A percentile compares a stretch with the other conserved stretches of the same genome.
These are phyloP conservation scores for Debaryomycetaceae sp. DNA, from an alignment of 1,139 yeast genomes.

Conservation along the genomic window DNA sequence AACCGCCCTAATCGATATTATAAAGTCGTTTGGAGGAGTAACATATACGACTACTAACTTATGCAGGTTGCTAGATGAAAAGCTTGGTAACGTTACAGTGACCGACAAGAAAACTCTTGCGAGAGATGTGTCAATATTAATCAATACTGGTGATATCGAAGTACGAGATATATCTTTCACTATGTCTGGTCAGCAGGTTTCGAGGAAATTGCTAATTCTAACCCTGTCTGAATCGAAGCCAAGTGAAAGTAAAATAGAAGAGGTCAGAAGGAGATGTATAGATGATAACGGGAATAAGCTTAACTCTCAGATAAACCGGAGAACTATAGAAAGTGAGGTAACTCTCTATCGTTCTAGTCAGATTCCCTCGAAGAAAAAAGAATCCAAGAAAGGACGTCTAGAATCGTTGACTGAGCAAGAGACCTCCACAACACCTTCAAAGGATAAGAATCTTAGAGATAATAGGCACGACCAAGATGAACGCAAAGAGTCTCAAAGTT, in stretches of 20 bases:
- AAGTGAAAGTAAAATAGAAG: constrained; percentile 23
- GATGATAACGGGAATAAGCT: constrained; percentile 21
- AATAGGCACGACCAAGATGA: constrained; percentile 10
- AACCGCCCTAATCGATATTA: constrained; percentile 27
- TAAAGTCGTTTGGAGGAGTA: constrained; percentile 43
- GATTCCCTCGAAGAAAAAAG: constrained; percentile 5
- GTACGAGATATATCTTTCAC: constrained; percentile 23
- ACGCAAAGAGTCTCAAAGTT: constrained; percentile 2
- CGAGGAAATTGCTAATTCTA: constrained; percentile 33
- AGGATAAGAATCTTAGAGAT: constrained; percentile 5
- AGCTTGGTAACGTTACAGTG: constrained; percentile 30
- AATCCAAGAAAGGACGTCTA: constrained; percentile 17
- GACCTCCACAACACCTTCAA: not conserved
- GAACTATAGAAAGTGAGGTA: constrained; percentile 31
- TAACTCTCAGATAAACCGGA: constrained; percentile 9
- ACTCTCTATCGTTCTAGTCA: constrained; percentile 16
- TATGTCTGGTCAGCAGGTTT: constrained; percentile 28
- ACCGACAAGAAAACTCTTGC: constrained; percentile 49
- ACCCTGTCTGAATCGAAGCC: constrained; percentile 28
- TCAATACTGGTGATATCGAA: constrained; percentile 22
- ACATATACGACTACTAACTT: constrained; percentile 34
- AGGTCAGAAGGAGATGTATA: constrained; percentile 21
- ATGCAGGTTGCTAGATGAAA: constrained; percentile 32
- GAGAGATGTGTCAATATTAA: constrained; percentile 37
- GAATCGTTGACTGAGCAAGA: constrained; percentile 15